phyloP scores from a whole-genome alignment of 805 yeast genomes.

The Nakazawaea populi region DNA sequence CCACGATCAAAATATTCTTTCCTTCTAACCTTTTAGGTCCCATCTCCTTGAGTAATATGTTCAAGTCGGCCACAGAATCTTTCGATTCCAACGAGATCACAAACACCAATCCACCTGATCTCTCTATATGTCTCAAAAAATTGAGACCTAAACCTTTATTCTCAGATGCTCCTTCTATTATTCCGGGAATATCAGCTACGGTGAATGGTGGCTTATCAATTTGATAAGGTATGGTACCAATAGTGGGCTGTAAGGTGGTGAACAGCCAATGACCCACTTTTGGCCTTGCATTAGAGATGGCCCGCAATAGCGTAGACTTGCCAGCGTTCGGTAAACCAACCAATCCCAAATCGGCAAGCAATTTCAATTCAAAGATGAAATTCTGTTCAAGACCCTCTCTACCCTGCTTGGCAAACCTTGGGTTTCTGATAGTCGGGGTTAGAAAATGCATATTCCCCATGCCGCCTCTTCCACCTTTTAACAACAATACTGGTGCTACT shows the following conservation, averaged over 20 bases:
- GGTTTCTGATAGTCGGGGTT: slow-evolving; percentile 79
- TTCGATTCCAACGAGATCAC: slow-evolving; percentile 70
- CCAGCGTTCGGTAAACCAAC: slow-evolving; percentile 98
- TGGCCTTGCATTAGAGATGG: slow-evolving; percentile 86
- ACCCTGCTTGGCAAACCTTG: slow-evolving; percentile 81
- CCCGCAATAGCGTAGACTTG: slow-evolving; percentile 80
- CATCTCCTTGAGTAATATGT: slow-evolving; percentile 61
- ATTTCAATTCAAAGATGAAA: slow-evolving; percentile 77
- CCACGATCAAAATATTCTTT: slow-evolving; percentile 71
- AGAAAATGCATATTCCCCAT: slow-evolving; percentile 94
- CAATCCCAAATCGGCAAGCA: slow-evolving; percentile 88
- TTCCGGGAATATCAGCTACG: slow-evolving; percentile 97
- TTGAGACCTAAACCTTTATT: slow-evolving; percentile 93
- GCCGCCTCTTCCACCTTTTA: slow-evolving; percentile 91
- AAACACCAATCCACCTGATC: slow-evolving; percentile 85
- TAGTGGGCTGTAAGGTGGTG: slow-evolving; percentile 86
- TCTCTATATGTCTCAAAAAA: slow-evolving; percentile 85
- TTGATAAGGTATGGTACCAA: slow-evolving; percentile 76
- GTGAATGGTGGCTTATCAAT: slow-evolving; percentile 70
- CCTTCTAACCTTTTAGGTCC: slow-evolving; percentile 54
- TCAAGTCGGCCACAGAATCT: slow-evolving; percentile 63
- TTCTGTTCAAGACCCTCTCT: slow-evolving; percentile 58
- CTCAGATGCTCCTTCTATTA: slow-evolving; percentile 78
- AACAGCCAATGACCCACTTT: slow-evolving; percentile 96
- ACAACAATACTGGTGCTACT: slow-evolving; percentile 57